phyloP scores from a whole-genome alignment of 192 early-diverging fungal genomes.

The Dissophora globulifera region DNA sequence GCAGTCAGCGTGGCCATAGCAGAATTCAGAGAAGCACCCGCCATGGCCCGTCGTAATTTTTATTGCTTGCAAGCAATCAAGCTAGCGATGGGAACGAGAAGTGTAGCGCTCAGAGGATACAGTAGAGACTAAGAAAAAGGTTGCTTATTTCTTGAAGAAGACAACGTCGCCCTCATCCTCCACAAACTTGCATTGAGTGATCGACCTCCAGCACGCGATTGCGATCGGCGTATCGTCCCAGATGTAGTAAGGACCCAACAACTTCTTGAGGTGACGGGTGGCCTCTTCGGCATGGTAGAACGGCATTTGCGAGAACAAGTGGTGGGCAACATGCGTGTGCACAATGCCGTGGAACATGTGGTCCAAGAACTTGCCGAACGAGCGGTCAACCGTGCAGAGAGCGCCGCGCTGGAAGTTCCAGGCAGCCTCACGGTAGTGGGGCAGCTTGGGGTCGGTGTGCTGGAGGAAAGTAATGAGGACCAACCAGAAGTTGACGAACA shows the following conservation, averaged over 20 bases:
- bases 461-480: slow-evolving; percentile 96
- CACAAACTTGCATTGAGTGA: slow-evolving; percentile 83
- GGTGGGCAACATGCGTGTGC: slow-evolving; percentile 95
- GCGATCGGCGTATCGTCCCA: slow-evolving; percentile 78
- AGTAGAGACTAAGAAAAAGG: too few relatives aligned
- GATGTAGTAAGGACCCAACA: slow-evolving; percentile 84
- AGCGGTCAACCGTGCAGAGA: slow-evolving; percentile 88
- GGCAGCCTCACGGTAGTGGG: slow-evolving; percentile 85
- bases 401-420: slow-evolving; percentile 97
- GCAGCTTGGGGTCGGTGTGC: slow-evolving; percentile 89
- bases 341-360: slow-evolving; percentile 83
- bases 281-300: slow-evolving; percentile 95
- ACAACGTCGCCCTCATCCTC: slow-evolving; percentile 59
- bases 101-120: too few relatives aligned
- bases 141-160: slow-evolving; percentile 14
- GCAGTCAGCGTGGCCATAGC: too few relatives aligned
- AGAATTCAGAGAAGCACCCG: too few relatives aligned
- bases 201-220: slow-evolving; percentile 74
- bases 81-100: too few relatives aligned
- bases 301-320: slow-evolving; percentile 97
- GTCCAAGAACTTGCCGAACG: slow-evolving; percentile 88
- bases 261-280: slow-evolving; percentile 81
- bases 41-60: too few relatives aligned
- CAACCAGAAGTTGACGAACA: slow-evolving; percentile 94
- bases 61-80: too few relatives aligned